Conservation (phyloP, 129 eudicot genomes). For the Chrysanthemum seticuspe region DNA sequence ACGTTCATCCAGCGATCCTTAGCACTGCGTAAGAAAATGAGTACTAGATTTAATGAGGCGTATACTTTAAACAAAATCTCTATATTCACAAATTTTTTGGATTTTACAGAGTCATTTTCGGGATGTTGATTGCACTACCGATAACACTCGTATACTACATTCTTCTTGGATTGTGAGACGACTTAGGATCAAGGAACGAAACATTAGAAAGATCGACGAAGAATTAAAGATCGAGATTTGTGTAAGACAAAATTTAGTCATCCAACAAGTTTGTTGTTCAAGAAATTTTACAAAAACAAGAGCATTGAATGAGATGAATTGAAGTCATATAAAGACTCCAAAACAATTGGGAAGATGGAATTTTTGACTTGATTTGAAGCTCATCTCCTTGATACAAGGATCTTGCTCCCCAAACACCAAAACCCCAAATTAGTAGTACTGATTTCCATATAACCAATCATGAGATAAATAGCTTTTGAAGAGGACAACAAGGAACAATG, state of each 20-base stretch:
- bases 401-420: constrained; percentile 28
- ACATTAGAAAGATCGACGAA: constrained; percentile 5
- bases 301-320: constrained; percentile 13
- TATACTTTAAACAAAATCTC: not conserved
- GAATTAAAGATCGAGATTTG: not conserved
- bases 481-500: constrained; percentile 30
- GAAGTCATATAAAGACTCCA: constrained; percentile 25
- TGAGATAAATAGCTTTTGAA: constrained; percentile 22
- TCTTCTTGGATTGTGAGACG: constrained; percentile 67
- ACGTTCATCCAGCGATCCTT: constrained; percentile 87
- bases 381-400: constrained; percentile 32
- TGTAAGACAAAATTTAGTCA: constrained; percentile 16
- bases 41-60: not conserved
- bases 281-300: constrained; percentile 16
- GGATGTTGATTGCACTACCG: constrained; percentile 93
- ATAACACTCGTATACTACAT: constrained; percentile 87
- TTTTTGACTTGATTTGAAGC: constrained; percentile 26
- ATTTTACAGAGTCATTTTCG: constrained; percentile 74
- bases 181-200: not conserved
- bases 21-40: constrained; percentile 69
- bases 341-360: constrained; percentile 26
- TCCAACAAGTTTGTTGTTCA: constrained; percentile 16
- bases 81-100: not conserved
- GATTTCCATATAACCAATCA: constrained; percentile 20
- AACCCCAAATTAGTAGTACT: constrained; percentile 22